These are phyloP conservation scores for Lipomyces kockii DNA, from an alignment of 805 yeast species.

Conservation along the genomic window DNA sequence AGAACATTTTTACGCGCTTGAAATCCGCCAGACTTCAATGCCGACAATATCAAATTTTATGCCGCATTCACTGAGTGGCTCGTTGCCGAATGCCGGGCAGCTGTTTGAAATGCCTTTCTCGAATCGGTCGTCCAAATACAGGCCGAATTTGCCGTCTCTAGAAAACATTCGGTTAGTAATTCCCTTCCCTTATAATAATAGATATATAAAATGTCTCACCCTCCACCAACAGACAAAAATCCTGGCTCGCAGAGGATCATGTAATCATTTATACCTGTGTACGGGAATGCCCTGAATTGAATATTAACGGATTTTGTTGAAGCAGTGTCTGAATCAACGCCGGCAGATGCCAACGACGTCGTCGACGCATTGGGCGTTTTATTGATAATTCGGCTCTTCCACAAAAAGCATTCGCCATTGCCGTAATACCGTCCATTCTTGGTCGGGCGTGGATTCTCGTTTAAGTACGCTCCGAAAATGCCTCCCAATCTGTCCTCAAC, in stretches of 20 bases:
- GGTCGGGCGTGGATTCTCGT: conserved; percentile 73
- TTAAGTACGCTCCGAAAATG: conserved; percentile 52
- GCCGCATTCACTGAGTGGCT: conserved; percentile 65
- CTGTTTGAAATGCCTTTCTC: conserved; percentile 76
- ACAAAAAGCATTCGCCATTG: conserved; percentile 92
- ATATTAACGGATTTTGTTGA: conserved; percentile 36
- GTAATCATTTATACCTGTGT: conserved; percentile 86
- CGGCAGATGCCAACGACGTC: conserved; percentile 70
- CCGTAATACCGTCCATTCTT: conserved; percentile 82
- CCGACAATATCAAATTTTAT: conserved; percentile 72
- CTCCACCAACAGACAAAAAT: conserved; percentile 86
- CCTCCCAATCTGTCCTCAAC: conserved; percentile 57
- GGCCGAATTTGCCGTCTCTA: conserved; percentile 80
- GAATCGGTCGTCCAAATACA: conserved; percentile 81
- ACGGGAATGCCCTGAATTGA: conserved; percentile 79
- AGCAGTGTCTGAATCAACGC: conserved; percentile 25
- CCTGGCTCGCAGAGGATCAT: conserved; percentile 78
- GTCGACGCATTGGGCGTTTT: conserved; percentile 81
- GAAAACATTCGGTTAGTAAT: neutral
- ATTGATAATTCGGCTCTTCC: conserved; percentile 71
- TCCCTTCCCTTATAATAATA: neutral
- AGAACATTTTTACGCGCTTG: conserved; percentile 9
- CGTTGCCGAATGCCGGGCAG: conserved; percentile 89
- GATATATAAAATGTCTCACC: conserved; percentile 43
- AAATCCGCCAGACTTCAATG: conserved; percentile 82